These are phyloP conservation scores for Diaporthe vaccinii DNA, from an alignment of 2,329 filamentous ascomycete genomes.

Conservation along the genomic window DNA sequence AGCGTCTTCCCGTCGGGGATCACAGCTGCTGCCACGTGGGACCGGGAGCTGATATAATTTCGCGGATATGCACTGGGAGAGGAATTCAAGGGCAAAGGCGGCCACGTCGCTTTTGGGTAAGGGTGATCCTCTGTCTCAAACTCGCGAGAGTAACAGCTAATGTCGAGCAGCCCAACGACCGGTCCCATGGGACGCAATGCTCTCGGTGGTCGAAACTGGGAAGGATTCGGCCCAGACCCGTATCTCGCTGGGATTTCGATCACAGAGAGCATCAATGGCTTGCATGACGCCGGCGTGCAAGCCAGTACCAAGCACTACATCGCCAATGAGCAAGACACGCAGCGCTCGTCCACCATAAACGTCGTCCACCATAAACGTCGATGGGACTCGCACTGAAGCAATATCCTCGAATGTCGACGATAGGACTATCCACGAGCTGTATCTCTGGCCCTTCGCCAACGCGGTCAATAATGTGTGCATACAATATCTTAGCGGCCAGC, in stretches of 20 bases:
- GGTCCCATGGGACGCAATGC: slow-evolving; percentile 4
- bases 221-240: slow-evolving; percentile 84
- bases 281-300: slow-evolving; percentile 65
- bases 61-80: slow-evolving; percentile 77
- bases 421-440: slow-evolving; percentile 76
- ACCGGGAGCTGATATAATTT: slow-evolving; percentile 78
- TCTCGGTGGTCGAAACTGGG: slow-evolving; percentile 80
- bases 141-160: slow-evolving; percentile 52
- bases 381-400: background rate
- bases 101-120: slow-evolving; percentile 78
- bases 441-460: slow-evolving; percentile 78
- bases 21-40: slow-evolving; percentile 85
- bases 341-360: slow-evolving; percentile 58
- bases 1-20: slow-evolving; percentile 86
- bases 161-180: slow-evolving; percentile 66
- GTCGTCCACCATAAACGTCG: slow-evolving; percentile 44
- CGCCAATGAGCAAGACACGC: slow-evolving; percentile 77
- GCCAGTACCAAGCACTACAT: slow-evolving; percentile 72
- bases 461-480: slow-evolving; percentile 82
- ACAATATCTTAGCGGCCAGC: too few relatives aligned
- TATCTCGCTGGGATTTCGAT: slow-evolving; percentile 77
- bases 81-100: slow-evolving; percentile 78
- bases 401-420: slow-evolving; percentile 73
- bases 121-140: background rate
- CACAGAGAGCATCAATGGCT: slow-evolving; percentile 70